A percentile compares a stretch with the other conserved stretches of the same genome.
Conservation (phyloP, 352 stramenopile species). For the Globisporangium parvum region DNA sequence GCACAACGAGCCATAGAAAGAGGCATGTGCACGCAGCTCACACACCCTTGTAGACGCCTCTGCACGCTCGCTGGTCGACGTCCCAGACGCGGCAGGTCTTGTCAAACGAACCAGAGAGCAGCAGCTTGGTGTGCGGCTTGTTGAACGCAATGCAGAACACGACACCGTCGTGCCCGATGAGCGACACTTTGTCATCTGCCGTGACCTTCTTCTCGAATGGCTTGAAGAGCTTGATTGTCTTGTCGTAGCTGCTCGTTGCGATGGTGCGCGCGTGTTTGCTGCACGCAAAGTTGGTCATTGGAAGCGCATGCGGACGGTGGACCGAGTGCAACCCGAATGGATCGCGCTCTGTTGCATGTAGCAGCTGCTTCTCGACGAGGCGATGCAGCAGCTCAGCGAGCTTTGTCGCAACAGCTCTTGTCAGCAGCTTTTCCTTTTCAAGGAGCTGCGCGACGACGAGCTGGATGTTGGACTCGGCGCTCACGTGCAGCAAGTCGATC, state of each 20-base stretch:
- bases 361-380: slow-evolving; percentile 66
- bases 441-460: slow-evolving; percentile 43
- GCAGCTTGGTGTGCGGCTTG: slow-evolving; percentile 32
- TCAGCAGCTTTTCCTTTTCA: slow-evolving; percentile 54
- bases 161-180: slow-evolving; percentile 54
- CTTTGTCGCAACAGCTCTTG: slow-evolving; percentile 29
- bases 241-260: slow-evolving; percentile 71
- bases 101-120: slow-evolving; percentile 74
- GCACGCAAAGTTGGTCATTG: slow-evolving; percentile 67
- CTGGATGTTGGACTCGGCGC: slow-evolving; percentile 61
- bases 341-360: slow-evolving; percentile 20
- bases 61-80: slow-evolving; percentile 18
- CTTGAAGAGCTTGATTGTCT: slow-evolving; percentile 49
- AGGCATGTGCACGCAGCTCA: background rate
- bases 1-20: no score
- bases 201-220: slow-evolving; percentile 28
- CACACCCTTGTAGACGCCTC: slow-evolving; percentile 33
- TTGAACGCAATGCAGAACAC: slow-evolving; percentile 70
- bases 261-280: slow-evolving; percentile 60
- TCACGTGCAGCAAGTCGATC: slow-evolving; percentile 62
- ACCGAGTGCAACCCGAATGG: slow-evolving; percentile 30
- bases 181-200: slow-evolving; percentile 20
- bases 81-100: slow-evolving; percentile 76
- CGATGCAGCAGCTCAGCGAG: slow-evolving; percentile 57
- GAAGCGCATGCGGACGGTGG: slow-evolving; percentile 47